Evolutionary conservation across 371 early-diverging fungal species (phyloP).

Genomic region (Sporodiniella umbellata): DNA sequence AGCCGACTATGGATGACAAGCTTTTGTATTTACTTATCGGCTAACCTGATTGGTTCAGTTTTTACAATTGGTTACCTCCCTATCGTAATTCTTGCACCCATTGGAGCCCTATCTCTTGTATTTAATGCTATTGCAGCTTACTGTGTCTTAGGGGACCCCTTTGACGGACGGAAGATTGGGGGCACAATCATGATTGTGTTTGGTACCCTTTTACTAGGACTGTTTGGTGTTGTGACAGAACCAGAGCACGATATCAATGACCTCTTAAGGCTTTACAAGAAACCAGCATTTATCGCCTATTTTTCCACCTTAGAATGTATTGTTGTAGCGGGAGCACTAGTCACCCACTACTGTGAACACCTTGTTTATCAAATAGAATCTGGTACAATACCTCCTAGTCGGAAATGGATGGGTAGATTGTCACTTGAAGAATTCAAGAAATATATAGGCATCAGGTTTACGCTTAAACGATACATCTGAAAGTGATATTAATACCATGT

Average conservation of each 20-base stretch:
- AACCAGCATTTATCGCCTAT: slow-evolving; percentile 71
- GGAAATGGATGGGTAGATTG: slow-evolving; percentile 20
- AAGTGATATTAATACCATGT: neutral
- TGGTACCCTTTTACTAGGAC: slow-evolving; percentile 69
- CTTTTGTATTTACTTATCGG: slow-evolving; percentile 61
- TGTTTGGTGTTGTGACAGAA: slow-evolving; percentile 79
- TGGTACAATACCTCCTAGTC: slow-evolving; percentile 16
- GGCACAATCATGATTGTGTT: slow-evolving; percentile 70
- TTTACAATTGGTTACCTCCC: slow-evolving; percentile 79
- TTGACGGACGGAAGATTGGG: slow-evolving; percentile 29
- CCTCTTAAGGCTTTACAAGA: slow-evolving; percentile 65
- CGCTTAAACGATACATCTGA: neutral
- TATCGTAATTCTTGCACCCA: slow-evolving; percentile 78
- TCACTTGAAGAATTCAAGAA: slow-evolving; percentile 28
- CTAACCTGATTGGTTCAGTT: slow-evolving; percentile 74
- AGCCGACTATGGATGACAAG: slow-evolving; percentile 39
- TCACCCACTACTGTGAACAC: slow-evolving; percentile 50
- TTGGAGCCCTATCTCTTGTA: slow-evolving; percentile 75
- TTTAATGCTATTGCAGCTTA: slow-evolving; percentile 79
- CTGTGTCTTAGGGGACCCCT: slow-evolving; percentile 62
- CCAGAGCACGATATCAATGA: slow-evolving; percentile 70
- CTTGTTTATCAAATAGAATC: slow-evolving; percentile 29
- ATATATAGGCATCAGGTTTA: slow-evolving; percentile 42
- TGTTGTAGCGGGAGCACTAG: slow-evolving; percentile 48
- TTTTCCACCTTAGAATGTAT: slow-evolving; percentile 59